Conservation (phyloP, 768 basidiomycete species). For the Vararia minispora region DNA sequence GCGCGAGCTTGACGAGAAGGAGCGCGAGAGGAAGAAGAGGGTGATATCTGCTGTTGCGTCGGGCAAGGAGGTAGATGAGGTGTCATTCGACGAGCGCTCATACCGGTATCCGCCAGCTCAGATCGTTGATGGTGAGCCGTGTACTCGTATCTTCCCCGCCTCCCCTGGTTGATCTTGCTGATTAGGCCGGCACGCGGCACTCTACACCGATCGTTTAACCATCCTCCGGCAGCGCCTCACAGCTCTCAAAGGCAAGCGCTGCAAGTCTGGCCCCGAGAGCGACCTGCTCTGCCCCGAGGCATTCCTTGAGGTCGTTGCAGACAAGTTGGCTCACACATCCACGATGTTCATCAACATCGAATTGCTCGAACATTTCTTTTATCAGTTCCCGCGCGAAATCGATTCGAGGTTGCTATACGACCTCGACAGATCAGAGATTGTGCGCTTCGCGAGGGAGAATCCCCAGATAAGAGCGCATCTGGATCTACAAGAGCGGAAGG, state of each 20-base stretch:
- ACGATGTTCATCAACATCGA: constrained; percentile 99
- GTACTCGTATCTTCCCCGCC: constrained; percentile 14
- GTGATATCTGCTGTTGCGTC: constrained; percentile 30
- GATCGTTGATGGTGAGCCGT: constrained; percentile 84
- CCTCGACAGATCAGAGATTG: constrained; percentile 82
- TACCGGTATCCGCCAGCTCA: constrained; percentile 90
- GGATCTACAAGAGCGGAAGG: constrained; percentile 92
- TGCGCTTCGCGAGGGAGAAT: constrained; percentile 92
- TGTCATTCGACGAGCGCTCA: constrained; percentile 42
- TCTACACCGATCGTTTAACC: constrained; percentile 71
- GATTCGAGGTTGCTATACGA: constrained; percentile 89
- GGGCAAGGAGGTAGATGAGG: constrained; percentile 25
- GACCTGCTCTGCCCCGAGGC: constrained; percentile 92
- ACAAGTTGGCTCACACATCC: constrained; percentile 92
- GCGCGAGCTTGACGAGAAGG: constrained; percentile 66
- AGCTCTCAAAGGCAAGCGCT: constrained; percentile 83
- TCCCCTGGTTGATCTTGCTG: neutral
- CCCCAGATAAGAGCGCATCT: constrained; percentile 79
- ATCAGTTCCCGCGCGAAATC: constrained; percentile 98
- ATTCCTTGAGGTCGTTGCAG: constrained; percentile 92
- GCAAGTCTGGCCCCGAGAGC: constrained; percentile 77
- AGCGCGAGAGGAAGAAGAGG: constrained; percentile 49
- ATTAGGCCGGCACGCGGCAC: constrained; percentile 83
- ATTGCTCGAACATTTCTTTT: constrained; percentile 96
- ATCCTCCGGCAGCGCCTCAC: constrained; percentile 80